Evolutionary conservation across 2,329 filamentous ascomycete species (phyloP), one percentile per base, ranked within the genome.

Genomic region (Nigrospora sphaerica): DNA sequence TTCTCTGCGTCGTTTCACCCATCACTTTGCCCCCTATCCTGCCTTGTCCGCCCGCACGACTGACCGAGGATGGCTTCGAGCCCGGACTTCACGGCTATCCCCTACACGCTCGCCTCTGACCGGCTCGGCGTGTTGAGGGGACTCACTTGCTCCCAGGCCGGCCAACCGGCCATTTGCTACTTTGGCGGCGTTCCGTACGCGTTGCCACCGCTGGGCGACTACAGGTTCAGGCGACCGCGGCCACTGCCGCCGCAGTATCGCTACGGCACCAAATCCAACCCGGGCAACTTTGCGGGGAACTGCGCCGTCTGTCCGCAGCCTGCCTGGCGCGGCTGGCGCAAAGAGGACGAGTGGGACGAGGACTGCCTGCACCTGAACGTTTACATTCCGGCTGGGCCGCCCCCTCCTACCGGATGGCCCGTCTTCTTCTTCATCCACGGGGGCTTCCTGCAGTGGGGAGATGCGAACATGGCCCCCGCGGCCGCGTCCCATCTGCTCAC

Each of bases 391-490:
- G 53, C 59, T 17, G 75, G 70, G 6, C 57, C 66, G n/a, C 52
- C 62, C 16, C 72, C 72, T 6, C 56, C 59, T 32, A 62, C 54
- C 51, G 73, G 77, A 14, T 81, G 77, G 76, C 78, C 78, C 5
- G 76, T 81, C 0, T 66, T 77, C 43, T 72, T 81, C 53, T 80
- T 71, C 57, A 76, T 80, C 40, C 77, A 77, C 52, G 74, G 74
- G 32, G 77, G 78, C 3, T 81, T 78, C 55, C 64, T 81, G 18
- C 78, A 81, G 60, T 74, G 73, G 48, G 78, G 78, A 17, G 65
- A 59, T 11, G 68, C 77, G 0, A 80, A 78, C 50, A 63, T 65
- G 19, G 61, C 66, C 23, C 67, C 71, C 41, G 58, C 46, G 12
- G 46, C 46, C 13, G 28, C 71, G 2, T 64, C 65, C 3, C 65